Base-by-base conservation (phyloP, 192 early-diverging fungal genomes). In the Coemansia sp. region DNA sequence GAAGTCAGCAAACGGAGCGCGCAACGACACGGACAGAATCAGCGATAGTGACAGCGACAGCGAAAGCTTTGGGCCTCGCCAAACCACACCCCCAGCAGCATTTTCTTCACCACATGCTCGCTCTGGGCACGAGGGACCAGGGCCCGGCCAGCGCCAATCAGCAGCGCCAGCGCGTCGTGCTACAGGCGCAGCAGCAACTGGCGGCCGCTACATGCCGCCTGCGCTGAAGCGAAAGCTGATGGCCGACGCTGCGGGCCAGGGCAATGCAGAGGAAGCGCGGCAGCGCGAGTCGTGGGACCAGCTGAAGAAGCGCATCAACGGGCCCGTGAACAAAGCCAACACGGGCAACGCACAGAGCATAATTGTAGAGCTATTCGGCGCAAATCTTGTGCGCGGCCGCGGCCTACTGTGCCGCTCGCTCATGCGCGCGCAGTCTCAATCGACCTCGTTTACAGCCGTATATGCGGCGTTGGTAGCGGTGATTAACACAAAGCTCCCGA, bases 281-380 rank as follows among this genome's bases (percentile, higher is more conserved):
- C 95, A 97, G 71, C 89, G 95, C 6, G 88, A 93, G 71, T 87
- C 86, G 23, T 98, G 95, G 95, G 95, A 98, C 60, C 84, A 86
- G 6, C 80, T 97, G 6, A 97, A 95, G 66, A 98, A 97, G 72
- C 87, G 84, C 54, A 89, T 98, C 56, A 98, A 97, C 64, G 95
- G 92, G 60, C 83, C 90, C 2, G 92, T 98, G 65, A 98, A 98
- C 84, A 95, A 95, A 78, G 90, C 94, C 31, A 97, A 95, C 56
- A 87, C 77, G 6, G 83, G 87, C 16, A 98, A 98, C 67, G 90
- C 97, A 71, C 93, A 96, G 50, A 84, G 87, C 32, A 89, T 96
- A 56, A 73, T 97, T 16, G 87, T 91, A 6, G 93, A 97, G 66
- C 60, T 98, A 30, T 91, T 98, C 71, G 76, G 83, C 18, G 93